phyloP scores from a whole-genome alignment of 169 alveolate genomes.

The Sarcocystis neurona region DNA sequence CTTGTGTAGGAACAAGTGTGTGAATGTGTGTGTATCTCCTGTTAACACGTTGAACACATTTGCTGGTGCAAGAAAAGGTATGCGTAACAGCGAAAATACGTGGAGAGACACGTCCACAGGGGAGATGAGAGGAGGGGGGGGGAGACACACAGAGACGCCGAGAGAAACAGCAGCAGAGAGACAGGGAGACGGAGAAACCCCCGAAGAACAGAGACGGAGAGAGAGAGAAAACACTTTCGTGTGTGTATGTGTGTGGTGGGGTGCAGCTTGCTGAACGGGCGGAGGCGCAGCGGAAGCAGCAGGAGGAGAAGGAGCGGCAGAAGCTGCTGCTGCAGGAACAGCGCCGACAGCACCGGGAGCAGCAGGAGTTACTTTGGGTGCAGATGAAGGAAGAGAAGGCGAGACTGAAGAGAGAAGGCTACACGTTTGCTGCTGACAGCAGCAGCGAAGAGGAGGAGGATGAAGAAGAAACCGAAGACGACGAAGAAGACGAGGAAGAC shows the following conservation, averaged over 20 bases:
- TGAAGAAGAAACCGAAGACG: neutral
- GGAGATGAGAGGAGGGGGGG: too few species aligned
- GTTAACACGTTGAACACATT: too few species aligned
- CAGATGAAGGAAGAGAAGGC: conserved; percentile 48
- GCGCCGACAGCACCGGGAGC: conserved; percentile 31
- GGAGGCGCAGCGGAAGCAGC: conserved; percentile 41
- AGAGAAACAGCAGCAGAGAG: neutral
- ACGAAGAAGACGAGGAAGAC: neutral
- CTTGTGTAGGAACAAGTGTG: too few species aligned
- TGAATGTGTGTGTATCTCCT: too few species aligned
- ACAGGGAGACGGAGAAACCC: neutral
- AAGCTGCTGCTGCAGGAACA: conserved; percentile 27
- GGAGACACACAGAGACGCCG: too few species aligned
- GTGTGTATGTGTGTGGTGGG: too few species aligned
- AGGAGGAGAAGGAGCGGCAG: conserved; percentile 22
- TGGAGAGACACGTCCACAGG: too few species aligned
- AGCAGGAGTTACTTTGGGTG: conserved; percentile 26
- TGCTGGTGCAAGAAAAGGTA: too few species aligned
- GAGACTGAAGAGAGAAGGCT: conserved; percentile 42
- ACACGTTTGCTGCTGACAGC: conserved; percentile 54
- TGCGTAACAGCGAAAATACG: too few species aligned
- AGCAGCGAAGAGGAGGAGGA: neutral
- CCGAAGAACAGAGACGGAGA: neutral
- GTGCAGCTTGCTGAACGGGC: conserved; percentile 21
- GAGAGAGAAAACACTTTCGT: neutral